A percentile compares a stretch with the other conserved stretches of the same genome.
Evolutionary conservation across 2,329 filamentous ascomycete species (phyloP).

Genomic region (Phialophora tarda): DNA sequence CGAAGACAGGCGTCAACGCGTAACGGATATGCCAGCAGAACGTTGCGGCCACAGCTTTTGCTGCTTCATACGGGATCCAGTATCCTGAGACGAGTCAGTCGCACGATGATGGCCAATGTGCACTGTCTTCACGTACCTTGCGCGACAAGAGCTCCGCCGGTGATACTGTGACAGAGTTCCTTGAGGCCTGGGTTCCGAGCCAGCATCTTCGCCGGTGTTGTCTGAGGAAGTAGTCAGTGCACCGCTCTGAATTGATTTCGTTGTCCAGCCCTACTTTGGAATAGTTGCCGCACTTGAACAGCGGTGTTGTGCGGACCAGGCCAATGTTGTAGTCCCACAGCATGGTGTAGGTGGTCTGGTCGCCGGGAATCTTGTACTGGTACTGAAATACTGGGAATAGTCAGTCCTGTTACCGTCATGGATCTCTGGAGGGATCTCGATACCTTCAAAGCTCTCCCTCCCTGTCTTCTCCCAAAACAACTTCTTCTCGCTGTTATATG

Average conservation of each 20-base stretch:
- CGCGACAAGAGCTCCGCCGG: slow-evolving; percentile 84
- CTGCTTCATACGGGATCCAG: slow-evolving; percentile 92
- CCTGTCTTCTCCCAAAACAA: slow-evolving; percentile 85
- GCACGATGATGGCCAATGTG: slow-evolving; percentile 8
- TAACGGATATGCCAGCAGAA: slow-evolving; percentile 87
- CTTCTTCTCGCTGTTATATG: slow-evolving; percentile 94
- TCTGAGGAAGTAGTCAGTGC: slow-evolving; percentile 59
- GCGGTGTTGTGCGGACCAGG: slow-evolving; percentile 88
- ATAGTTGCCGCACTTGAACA: slow-evolving; percentile 90
- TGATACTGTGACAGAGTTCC: slow-evolving; percentile 93
- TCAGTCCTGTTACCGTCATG: slow-evolving; percentile 26
- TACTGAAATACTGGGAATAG: slow-evolving; percentile 76
- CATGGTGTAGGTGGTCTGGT: slow-evolving; percentile 71
- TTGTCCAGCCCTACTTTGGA: slow-evolving; percentile 69
- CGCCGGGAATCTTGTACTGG: slow-evolving; percentile 72
- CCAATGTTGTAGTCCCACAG: slow-evolving; percentile 99
- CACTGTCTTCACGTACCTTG: slow-evolving; percentile 67
- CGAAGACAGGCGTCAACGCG: slow-evolving; percentile 89
- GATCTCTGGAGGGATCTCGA: slow-evolving; percentile 39
- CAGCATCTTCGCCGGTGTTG: slow-evolving; percentile 83
- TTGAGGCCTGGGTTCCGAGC: slow-evolving; percentile 78
- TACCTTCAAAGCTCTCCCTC: slow-evolving; percentile 86
- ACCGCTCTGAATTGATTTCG: background rate
- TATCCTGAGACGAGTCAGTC: slow-evolving; percentile 68
- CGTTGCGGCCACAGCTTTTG: slow-evolving; percentile 82